Base-by-base conservation (phyloP, 805 yeast species). In the Tetrapisispora fleetii region DNA sequence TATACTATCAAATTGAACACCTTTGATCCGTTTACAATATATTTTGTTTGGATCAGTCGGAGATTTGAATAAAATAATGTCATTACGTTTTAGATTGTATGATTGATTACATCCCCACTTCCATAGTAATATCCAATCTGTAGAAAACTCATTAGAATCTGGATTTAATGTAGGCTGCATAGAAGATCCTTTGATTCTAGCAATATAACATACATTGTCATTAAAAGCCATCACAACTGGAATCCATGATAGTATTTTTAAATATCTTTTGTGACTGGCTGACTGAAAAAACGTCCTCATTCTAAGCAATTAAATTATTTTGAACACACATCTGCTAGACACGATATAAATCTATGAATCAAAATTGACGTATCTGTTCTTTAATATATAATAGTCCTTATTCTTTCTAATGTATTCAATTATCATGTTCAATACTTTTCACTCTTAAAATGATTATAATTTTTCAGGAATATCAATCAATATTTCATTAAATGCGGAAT, bases 91-190 rank as follows among this genome's bases (percentile, higher is more conserved):
- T 17, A 83, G 59, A 19, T 76, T 69, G 13, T 71, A 67, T 2
- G 79, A 73, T 37, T 66, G 58, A 47, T 75, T 72, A 16, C 78
- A 64, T 27, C 77, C 76, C 67, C 70, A 81, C 60, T 85, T 86
- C 76, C 83, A 78, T 17, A 90, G 70, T 2, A 85, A 56, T 1
- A 86, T 88, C 67, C 82, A 75, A 58, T 83, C 89, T 5, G 69
- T 69, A 49, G 54, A 71, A 63, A 48, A 69, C 64, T 54, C 66
- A 65, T 41, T 65, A 24, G 62, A 73, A 19, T 76, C 77, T 0
- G 95, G 91, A 64, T 90, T 90, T 58, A 89, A 76, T 0, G 95
- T 79, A 1, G 97, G 97, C 46, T 85, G 74, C 98, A 90, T 90
- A 22, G 95, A 86, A 37, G 75, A 67, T 1, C 98, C 98, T 40